Base-by-base conservation (phyloP, 805 yeast genomes). In the Cyberlindnera misumaiensis region DNA sequence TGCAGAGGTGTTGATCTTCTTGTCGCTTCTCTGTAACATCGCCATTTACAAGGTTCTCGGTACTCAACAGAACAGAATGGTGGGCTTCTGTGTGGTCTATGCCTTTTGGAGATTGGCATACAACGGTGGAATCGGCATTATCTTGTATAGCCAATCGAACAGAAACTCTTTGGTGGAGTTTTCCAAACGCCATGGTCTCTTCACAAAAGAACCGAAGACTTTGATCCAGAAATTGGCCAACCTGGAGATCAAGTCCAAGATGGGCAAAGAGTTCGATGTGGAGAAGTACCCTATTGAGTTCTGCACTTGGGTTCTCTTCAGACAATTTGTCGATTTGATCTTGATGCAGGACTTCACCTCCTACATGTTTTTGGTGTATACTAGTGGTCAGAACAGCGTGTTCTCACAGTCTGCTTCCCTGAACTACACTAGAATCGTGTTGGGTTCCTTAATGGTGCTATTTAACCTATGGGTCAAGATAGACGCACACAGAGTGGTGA, bases 401-500 rank as follows among this genome's bases (percentile, higher is more conserved):
- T 57, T 74, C 17, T 56, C 72, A 9, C 81, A 77, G 50, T 46
- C 65, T 2, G 45, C 62, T 28, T 59, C 67, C 48, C 53, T 79
- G 35, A 64, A 73, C 13, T 58, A 62, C 41, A 58, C 73, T 26
- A 69, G 88, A 51, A 63, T 83, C 55, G 38, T 63, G 1, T 60
- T 78, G 12, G 95, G 95, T n/a, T 49, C 68, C 1, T 45, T 63
- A 5, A 68, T 85, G 49, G 77, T 84, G 43, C 42, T 82, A 14
- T 83, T 86, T 65, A 85, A 85, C 54, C 65, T 82, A 22, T 82
- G 93, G 88, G 95, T 85, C 34, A 85, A 85, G 57, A 63, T 84
- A 17, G 89, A 86, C 58, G 95, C 95, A 26, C 95, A 85, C 58
- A 72, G 88, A 47, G 88, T 85, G 14, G 88, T 85, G 42, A 84